A percentile compares a stretch with the other conserved stretches of the same genome.
Conservation (phyloP, 331 rosid genomes). For the Pyrus hybrid region DNA sequence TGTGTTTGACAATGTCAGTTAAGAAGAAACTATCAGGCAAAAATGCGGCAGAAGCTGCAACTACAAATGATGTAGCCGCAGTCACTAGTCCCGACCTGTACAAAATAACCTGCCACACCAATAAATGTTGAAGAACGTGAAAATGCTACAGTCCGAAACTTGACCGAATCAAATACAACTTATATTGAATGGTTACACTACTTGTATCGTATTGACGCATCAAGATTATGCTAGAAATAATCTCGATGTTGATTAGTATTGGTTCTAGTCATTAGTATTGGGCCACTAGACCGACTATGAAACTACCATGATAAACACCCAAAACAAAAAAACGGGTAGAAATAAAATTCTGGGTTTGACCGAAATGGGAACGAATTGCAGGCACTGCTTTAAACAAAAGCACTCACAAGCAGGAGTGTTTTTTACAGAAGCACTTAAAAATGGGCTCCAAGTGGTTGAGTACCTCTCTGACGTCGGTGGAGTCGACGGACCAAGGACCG, state of each 20-base stretch:
- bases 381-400: not conserved
- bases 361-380: too few species aligned
- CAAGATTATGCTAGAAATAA: not conserved
- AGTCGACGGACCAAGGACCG: constrained; percentile 77
- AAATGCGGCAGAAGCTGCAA: constrained; percentile 68
- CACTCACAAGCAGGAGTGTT: not conserved
- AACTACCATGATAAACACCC: too few species aligned
- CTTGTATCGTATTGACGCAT: not conserved
- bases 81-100: constrained; percentile 83
- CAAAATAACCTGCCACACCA: constrained; percentile 56
- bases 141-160: not conserved
- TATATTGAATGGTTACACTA: not conserved
- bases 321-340: too few species aligned
- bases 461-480: constrained; percentile 74
- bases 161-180: not conserved
- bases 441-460: not conserved
- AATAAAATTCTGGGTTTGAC: too few species aligned
- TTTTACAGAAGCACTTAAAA: not conserved
- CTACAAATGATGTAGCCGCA: constrained; percentile 64
- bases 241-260: too few species aligned
- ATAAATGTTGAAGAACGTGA: not conserved
- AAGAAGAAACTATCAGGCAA: constrained; percentile 34
- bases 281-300: too few species aligned
- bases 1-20: constrained; percentile 36
- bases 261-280: too few species aligned